Evolutionary conservation across 2,329 filamentous ascomycete genomes (phyloP).

Genomic region (Xylariales sp.): DNA sequence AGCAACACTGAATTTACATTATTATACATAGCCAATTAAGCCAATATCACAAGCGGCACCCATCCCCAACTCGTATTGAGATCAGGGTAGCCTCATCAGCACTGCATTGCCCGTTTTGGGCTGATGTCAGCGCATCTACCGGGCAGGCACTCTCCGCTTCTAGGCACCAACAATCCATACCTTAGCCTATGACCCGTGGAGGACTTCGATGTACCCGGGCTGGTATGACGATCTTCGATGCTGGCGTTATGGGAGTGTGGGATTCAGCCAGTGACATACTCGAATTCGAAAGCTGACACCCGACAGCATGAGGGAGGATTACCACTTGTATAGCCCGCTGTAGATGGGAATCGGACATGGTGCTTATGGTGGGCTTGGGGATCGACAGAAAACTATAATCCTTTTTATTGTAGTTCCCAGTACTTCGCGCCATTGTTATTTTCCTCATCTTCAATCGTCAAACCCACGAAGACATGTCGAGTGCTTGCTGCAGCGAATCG

Average conservation of each 20-base stretch:
- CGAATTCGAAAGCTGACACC: not conserved
- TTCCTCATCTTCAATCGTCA: not conserved
- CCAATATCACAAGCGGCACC: not conserved
- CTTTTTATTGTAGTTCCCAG: not conserved
- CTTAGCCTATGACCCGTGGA: not conserved
- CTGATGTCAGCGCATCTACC: slow-evolving; percentile 7
- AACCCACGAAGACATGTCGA: not conserved
- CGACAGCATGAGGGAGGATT: not conserved
- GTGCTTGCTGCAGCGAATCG: not conserved
- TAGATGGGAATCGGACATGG: not conserved
- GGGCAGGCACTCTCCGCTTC: not conserved
- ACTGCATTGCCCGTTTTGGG: slow-evolving; percentile 2
- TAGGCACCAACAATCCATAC: slow-evolving; percentile 23
- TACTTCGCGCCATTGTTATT: not conserved
- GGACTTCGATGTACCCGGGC: not conserved
- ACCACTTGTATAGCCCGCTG: too few species aligned
- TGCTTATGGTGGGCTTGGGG: not conserved
- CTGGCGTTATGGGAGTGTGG: not conserved
- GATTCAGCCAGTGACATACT: not conserved
- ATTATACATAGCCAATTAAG: not conserved
- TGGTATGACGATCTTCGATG: not conserved
- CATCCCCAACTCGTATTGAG: not conserved
- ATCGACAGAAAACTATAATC: not conserved
- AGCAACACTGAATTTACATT: too few species aligned
- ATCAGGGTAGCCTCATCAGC: not conserved